Evolutionary conservation across 1,139 yeast species (phyloP).

Genomic region (Dujonia santamariae): DNA sequence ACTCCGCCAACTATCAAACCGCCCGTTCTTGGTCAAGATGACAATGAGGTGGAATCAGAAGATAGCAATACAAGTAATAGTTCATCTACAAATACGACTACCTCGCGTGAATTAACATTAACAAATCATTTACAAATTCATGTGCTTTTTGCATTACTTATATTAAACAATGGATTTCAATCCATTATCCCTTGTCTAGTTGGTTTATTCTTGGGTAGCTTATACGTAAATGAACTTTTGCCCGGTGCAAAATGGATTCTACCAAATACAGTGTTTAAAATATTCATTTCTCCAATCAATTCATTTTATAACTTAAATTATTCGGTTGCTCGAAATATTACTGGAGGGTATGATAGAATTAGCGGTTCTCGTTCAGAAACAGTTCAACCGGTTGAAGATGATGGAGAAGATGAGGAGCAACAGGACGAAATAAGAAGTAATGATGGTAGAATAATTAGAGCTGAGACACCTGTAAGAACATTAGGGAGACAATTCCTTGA

Average conservation of each 20-base stretch:
- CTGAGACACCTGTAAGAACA: slow-evolving; percentile 58
- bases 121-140: slow-evolving; percentile 61
- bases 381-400: slow-evolving; percentile 10
- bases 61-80: too few relatives aligned
- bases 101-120: slow-evolving; percentile 30
- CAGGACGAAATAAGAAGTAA: slow-evolving; percentile 23
- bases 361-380: slow-evolving; percentile 1
- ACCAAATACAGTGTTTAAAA: slow-evolving; percentile 24
- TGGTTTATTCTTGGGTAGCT: slow-evolving; percentile 61
- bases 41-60: neutral
- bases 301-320: neutral
- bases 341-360: slow-evolving; percentile 5
- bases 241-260: slow-evolving; percentile 63
- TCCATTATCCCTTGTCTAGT: slow-evolving; percentile 50
- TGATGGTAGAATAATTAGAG: slow-evolving; percentile 30
- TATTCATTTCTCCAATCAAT: slow-evolving; percentile 23
- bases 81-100: slow-evolving; percentile 1
- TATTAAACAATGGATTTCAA: slow-evolving; percentile 51
- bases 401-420: slow-evolving; percentile 21
- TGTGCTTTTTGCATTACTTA: slow-evolving; percentile 47
- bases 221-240: slow-evolving; percentile 51
- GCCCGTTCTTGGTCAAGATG: neutral
- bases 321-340: neutral
- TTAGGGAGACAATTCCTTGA: slow-evolving; percentile 57
- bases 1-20: slow-evolving; percentile 16